Base-by-base conservation (phyloP, 2,329 filamentous ascomycete genomes). In the Dendryphion nanum region DNA sequence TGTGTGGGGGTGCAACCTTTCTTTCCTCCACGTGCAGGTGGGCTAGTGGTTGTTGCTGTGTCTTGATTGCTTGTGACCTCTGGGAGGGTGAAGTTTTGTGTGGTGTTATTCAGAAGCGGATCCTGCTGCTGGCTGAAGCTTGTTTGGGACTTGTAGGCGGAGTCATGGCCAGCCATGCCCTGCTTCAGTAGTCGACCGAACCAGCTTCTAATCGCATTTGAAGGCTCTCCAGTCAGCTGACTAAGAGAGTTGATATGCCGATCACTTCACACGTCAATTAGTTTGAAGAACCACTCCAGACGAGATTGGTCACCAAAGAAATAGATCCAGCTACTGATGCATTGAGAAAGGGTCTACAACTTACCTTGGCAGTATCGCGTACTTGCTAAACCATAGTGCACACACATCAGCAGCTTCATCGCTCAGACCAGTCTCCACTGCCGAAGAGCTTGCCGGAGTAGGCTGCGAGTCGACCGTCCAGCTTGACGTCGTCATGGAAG, bases 131-230 rank as follows among this genome's bases (percentile, higher is more conserved):
- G 51, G 17, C 47, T 51, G 29, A 60, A 48, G 29, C 51, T 54
- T 10, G 62, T 63, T 37, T 64, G 61, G n/a, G 62, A 66, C 38
- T 59, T 64, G 43, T 66, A 66, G 18, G 60, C 62, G 6, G 61
- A 64, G 35, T 66, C 62, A 26, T 61, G 54, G n/a, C 53, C 50
- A 21, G 48, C 48, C 50, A 66, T 57, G 29, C 62, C 62, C 40
- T 64, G 60, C 47, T 63, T 64, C 39, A 63, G 42, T 18, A 63
- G 49, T 30, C 55, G 52, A 12, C 62, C 57, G 30, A 66, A 66
- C 62, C 62, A 66, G 26, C 57, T 53, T 30, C 61, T 47, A 34
- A 66, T 63, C 4, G 59, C 54, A 17, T 50, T 48, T 14, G 54
- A 41, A 14, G 61, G 51, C 38, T 63, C 61, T 18, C 55, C 57